Conservation (phyloP, 2,329 filamentous ascomycete species). For the Neofusicoccum laricinum region DNA sequence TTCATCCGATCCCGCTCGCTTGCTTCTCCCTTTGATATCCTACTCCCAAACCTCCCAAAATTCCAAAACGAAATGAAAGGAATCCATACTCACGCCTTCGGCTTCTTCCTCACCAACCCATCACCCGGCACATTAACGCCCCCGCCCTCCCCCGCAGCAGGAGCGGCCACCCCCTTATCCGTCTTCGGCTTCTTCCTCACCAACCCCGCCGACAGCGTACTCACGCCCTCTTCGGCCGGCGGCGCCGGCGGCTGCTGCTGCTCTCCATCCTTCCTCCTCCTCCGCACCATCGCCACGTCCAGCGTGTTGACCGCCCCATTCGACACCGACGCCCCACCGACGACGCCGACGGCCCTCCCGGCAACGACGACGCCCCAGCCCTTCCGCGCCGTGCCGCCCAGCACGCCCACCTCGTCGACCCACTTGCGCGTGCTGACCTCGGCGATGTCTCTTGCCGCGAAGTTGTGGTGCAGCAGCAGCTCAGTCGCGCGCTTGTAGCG, state of each 20-base stretch:
- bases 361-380: neutral
- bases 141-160: neutral
- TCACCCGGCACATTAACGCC: slow-evolving; percentile 15
- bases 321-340: neutral
- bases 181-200: slow-evolving; percentile 12
- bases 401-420: slow-evolving; percentile 61
- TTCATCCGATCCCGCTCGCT: too few species aligned
- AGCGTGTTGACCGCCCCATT: slow-evolving; percentile 8
- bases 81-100: slow-evolving; percentile 20
- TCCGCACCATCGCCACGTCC: slow-evolving; percentile 31
- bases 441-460: slow-evolving; percentile 63
- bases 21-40: too few species aligned
- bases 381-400: slow-evolving; percentile 16
- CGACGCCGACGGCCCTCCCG: neutral
- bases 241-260: too few species aligned
- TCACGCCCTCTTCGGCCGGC: slow-evolving; percentile 1
- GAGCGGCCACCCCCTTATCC: neutral
- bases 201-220: neutral
- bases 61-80: too few species aligned
- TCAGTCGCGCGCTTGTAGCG: slow-evolving; percentile 68
- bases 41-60: too few species aligned
- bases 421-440: slow-evolving; percentile 65
- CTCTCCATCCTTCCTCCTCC: slow-evolving; percentile 31
- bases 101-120: slow-evolving; percentile 32
- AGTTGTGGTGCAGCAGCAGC: slow-evolving; percentile 70